Base-by-base conservation (phyloP, 768 basidiomycete species). In the Kwoniella pini region DNA sequence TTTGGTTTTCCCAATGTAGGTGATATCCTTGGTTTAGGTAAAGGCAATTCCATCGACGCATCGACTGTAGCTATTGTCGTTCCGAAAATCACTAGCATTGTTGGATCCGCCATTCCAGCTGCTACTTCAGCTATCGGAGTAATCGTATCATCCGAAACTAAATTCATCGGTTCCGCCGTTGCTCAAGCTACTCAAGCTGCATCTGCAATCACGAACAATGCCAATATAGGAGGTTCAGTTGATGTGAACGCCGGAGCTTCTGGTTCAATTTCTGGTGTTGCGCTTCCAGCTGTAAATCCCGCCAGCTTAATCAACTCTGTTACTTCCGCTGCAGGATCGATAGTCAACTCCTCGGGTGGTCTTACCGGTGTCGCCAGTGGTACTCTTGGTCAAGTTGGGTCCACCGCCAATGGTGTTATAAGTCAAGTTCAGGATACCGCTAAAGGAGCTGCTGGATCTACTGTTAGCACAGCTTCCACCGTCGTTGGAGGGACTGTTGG, bases 1-100 rank as follows among this genome's bases (percentile, higher is more conserved):
- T 60, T 60, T 28, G 58, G 58, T 7, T 30, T 55, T 13, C 54
- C 54, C 40, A 55, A 55, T 42, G 4, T 55, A 26, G 54, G 54
- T 33, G 54, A 55, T 31, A 26, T 45, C 31, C 51, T 60, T 40
- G 58, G 58, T 17, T 30, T 39, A n/a, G 40, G 45, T 21, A 49
- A 39, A 21, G 58, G 58, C 11, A 43, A 43, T 11, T 43, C 46
- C 21, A 33, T 53, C 44, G 49, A 48, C 31, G 50, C 51, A 19
- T 36, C 50, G 2, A 42, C 57, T 15, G 57, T 50, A 33, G 57
- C 48, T 13, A 17, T 19, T 13, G 31, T 42, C 38, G 55, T 57
- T 3, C 54, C 54, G n/a, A 55, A 55, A 33, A 31, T 55, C n/a
- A 57, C 55, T 6, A 51, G 48, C 7, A 17, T 40, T 19, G 28